Evolutionary conservation across 2,329 filamentous ascomycete genomes (phyloP).

Genomic region (Phialophora expanda): DNA sequence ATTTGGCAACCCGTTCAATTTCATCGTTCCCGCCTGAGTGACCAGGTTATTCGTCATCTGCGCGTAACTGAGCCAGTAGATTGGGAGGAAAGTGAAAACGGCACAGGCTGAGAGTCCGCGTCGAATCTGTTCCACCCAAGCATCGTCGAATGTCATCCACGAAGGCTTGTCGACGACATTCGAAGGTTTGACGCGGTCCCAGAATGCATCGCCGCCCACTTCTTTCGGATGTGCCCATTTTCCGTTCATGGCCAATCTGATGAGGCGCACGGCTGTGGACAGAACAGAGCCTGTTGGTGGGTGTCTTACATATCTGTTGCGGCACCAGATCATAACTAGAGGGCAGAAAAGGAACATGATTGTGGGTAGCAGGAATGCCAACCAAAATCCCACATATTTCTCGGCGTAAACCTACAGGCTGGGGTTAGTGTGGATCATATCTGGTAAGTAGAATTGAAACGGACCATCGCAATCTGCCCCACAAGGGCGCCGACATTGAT

Average conservation of each 20-base stretch:
- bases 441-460: conserved; percentile 47
- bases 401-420: conserved; percentile 58
- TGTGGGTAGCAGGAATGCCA: conserved; percentile 72
- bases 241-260: conserved; percentile 57
- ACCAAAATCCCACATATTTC: conserved; percentile 77
- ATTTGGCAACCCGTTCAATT: conserved; percentile 73
- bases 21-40: conserved; percentile 59
- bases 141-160: conserved; percentile 84
- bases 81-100: conserved; percentile 64
- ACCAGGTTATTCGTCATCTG: conserved; percentile 40
- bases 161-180: conserved; percentile 62
- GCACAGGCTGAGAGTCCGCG: conserved; percentile 72
- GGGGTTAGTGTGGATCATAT: neutral
- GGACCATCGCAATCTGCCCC: conserved; percentile 66
- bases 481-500: conserved; percentile 70
- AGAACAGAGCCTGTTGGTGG: conserved; percentile 75
- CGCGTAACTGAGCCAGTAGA: conserved; percentile 58
- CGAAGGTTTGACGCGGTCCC: conserved; percentile 72
- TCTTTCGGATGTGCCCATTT: conserved; percentile 64
- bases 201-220: conserved; percentile 64
- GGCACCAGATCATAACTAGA: conserved; percentile 62
- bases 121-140: conserved; percentile 78
- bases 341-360: conserved; percentile 67
- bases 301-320: conserved; percentile 65
- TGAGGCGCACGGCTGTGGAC: conserved; percentile 68